Evolutionary conservation across 2,329 filamentous ascomycete genomes (phyloP).

Genomic region (Fonsecaea monophora): DNA sequence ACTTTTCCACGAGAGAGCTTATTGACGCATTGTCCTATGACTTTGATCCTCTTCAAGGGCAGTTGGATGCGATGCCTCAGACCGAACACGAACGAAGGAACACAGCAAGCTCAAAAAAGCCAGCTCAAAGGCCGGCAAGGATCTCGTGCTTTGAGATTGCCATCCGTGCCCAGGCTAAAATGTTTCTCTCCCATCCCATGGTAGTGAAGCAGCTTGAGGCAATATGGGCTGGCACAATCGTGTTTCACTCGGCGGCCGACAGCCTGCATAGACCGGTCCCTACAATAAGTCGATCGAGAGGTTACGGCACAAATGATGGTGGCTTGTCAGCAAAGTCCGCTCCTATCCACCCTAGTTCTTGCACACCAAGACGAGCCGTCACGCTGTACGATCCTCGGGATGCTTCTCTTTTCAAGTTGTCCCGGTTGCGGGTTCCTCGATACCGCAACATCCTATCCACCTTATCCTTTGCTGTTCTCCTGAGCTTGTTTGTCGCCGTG

Average conservation of each 20-base stretch:
- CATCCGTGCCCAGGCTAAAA: slow-evolving; percentile 89
- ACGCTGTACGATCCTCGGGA: slow-evolving; percentile 89
- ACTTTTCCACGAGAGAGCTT: slow-evolving; percentile 85
- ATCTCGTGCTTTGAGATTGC: slow-evolving; percentile 92
- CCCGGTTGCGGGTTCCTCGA: slow-evolving; percentile 84
- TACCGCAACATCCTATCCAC: slow-evolving; percentile 93
- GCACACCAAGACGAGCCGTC: slow-evolving; percentile 65
- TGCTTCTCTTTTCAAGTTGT: slow-evolving; percentile 89
- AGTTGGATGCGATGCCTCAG: slow-evolving; percentile 58
- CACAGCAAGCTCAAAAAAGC: slow-evolving; percentile 41
- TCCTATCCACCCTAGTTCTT: slow-evolving; percentile 26
- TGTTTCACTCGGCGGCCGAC: slow-evolving; percentile 89
- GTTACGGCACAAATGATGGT: slow-evolving; percentile 51
- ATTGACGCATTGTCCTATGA: slow-evolving; percentile 96
- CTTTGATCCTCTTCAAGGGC: slow-evolving; percentile 88
- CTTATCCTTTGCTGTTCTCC: slow-evolving; percentile 81
- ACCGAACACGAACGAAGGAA: slow-evolving; percentile 36
- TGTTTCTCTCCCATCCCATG: slow-evolving; percentile 87
- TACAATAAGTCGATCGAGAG: slow-evolving; percentile 31
- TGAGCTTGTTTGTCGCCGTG: slow-evolving; percentile 84
- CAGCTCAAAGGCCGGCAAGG: slow-evolving; percentile 68
- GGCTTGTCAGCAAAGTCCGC: slow-evolving; percentile 36
- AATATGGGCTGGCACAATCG: slow-evolving; percentile 95
- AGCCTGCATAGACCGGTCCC: slow-evolving; percentile 69
- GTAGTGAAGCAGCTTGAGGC: slow-evolving; percentile 95